Evolutionary conservation across 202 grass and related monocot genomes (phyloP), one percentile per base, ranked within the genome.

Genomic region (Zoysia matrella): DNA sequence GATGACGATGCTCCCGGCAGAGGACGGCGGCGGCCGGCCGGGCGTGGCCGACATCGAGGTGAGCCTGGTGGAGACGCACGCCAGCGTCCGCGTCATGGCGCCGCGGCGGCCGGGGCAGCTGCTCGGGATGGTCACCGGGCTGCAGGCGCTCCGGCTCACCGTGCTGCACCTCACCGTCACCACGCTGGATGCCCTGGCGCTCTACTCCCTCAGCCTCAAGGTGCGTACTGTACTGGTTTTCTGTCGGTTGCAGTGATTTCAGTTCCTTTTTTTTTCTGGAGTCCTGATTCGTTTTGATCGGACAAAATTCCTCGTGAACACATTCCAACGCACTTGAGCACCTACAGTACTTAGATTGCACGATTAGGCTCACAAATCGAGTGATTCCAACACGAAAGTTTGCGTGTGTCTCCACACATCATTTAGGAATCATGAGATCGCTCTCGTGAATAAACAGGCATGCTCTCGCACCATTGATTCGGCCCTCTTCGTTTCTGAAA

Each of bases 121-220:
- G 75, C 44, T 96, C 65, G 80, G 82, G 79, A 50, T 99, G 67
- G 72, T 96, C 83, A 82, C 85, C 52, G 91, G 80, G 7, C 77
- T 99, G 41, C 91, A 94, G 79, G 75, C 73, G 48, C 87, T 96
- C 74, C 60, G 78, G 18, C 87, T 22, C 22, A 22, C 22, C 22
- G 22, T 22, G 22, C 22, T 22, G 22, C 22, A 22, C 22, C 22
- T 22, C 82, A 90, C 81, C 73, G 83, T 99, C 67, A 94, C 93
- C 69, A 63, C 91, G 67, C 65, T 99, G 54, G 83, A 87, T 62
- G 55, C 80, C 45, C 85, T 93, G n/a, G 89, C 50, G 30, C 91
- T 99, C 67, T 96, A 94, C 89, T 86, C 96, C 18, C 63, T 96
- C 65, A 99, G 85, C 58, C 57, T 90, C 81, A 99, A 95, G 96